Base-by-base conservation (phyloP, 2,329 filamentous ascomycete genomes). In the Rhynchosporium graminicola region DNA sequence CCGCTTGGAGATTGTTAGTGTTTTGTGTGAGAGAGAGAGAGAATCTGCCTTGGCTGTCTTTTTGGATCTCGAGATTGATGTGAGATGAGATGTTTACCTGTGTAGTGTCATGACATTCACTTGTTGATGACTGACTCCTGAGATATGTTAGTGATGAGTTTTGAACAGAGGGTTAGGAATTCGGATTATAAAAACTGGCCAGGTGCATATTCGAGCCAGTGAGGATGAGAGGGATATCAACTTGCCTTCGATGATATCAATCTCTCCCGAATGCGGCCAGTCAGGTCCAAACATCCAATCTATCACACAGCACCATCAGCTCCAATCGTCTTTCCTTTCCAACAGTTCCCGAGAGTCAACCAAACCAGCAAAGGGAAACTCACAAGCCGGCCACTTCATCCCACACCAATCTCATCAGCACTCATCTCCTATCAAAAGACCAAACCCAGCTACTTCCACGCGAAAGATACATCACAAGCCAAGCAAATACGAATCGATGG, bases 161-260 rank as follows among this genome's bases (percentile, higher is more conserved):
- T 43, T 43, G 42, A n/a, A n/a, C 5, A 20, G 12, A 3, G 2
- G 42, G 3, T 43, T 43, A 43, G 3, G 7, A 43, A 12, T 6
- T 13, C 15, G 3, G 13, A n/a, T 4, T 6, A 15, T 43, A 15
- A n/a, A n/a, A 5, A 15, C 20, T n/a, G 13, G 13, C 3, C 8
- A 3, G 15, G 13, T n/a, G 12, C 12, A 40, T 40, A 12, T 40
- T 8, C 7, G 42, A n/a, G 42, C 15, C 5, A n/a, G 4, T 43
- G 2, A n/a, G 8, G 10, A 28, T 56, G 13, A 20, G 20, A 20
- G 20, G 20, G 20, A 20, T n/a, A 36, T n/a, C 77, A 88, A 88
- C 63, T 85, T 85, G 42, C 87, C 87, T 74, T 91, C 87, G 62
- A 91, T 86, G 63, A 91, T 88, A 71, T 71, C 69, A 61, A 91